Conservation (phyloP, 768 basidiomycete species). For the Pulveroboletus sp. region DNA sequence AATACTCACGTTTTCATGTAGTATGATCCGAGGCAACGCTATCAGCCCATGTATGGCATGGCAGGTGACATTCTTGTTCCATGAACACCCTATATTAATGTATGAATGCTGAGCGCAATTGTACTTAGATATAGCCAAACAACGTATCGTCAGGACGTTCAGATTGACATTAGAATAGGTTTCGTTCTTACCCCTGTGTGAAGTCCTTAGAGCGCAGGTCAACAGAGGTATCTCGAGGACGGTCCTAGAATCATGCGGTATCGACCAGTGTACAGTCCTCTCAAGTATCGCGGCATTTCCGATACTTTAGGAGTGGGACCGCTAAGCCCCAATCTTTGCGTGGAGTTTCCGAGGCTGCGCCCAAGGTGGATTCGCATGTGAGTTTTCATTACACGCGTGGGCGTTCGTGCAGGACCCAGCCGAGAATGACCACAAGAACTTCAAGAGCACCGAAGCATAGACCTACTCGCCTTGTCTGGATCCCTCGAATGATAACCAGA, state of each 20-base stretch:
- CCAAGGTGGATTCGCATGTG: not conserved
- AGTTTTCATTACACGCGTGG: constrained; percentile 1
- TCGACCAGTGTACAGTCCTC: not conserved
- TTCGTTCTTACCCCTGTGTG: no score
- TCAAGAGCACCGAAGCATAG: not conserved
- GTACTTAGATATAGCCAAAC: not conserved
- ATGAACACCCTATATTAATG: no score
- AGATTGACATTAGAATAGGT: not conserved
- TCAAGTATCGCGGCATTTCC: not conserved
- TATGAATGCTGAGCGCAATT: no score
- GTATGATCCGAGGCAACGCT: constrained; percentile 1
- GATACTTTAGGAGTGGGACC: no score
- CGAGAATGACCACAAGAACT: not conserved
- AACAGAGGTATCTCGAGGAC: not conserved
- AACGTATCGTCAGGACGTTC: not conserved
- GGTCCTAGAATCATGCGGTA: not conserved
- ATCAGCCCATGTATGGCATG: not conserved
- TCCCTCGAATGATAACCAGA: not conserved
- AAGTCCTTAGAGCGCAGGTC: not conserved
- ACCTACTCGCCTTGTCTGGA: not conserved
- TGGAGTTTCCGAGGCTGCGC: constrained; percentile 12
- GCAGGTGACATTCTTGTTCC: not conserved
- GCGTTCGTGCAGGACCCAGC: not conserved
- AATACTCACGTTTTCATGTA: constrained; percentile 1
- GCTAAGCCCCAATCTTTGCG: not conserved